phyloP scores from a whole-genome alignment of 768 basidiomycete species.

The Tephrocybe sp. region DNA sequence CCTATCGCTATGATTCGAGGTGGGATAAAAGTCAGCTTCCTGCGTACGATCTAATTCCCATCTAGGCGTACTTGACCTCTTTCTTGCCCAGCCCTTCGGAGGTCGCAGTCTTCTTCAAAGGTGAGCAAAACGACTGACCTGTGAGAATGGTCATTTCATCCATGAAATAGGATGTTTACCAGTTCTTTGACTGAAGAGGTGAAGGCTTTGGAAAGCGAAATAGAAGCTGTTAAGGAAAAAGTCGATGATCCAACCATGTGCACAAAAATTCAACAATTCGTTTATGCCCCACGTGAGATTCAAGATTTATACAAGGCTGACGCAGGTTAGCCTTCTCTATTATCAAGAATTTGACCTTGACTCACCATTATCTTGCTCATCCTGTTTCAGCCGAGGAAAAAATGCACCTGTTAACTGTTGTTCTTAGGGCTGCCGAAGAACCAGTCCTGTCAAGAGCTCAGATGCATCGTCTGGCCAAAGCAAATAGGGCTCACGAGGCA shows the following conservation, averaged over 20 bases:
- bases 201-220: constrained; percentile 79
- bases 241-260: constrained; percentile 86
- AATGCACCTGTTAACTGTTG: constrained; percentile 72
- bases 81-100: constrained; percentile 96
- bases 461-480: constrained; percentile 75
- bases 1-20: constrained; percentile 96
- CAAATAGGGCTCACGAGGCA: constrained; percentile 73
- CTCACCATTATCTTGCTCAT: background rate
- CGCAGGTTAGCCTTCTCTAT: constrained; percentile 62
- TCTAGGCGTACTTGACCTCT: constrained; percentile 79
- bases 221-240: constrained; percentile 83
- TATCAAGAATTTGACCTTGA: background rate
- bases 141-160: background rate
- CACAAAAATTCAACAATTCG: constrained; percentile 83
- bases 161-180: constrained; percentile 85
- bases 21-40: constrained; percentile 18
- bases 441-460: constrained; percentile 76
- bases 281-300: constrained; percentile 84
- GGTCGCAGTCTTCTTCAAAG: constrained; percentile 88
- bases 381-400: constrained; percentile 51
- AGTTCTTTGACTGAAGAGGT: constrained; percentile 90
- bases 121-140: constrained; percentile 31
- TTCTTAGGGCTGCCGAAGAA: constrained; percentile 76
- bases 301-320: constrained; percentile 80
- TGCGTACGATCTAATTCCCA: background rate